phyloP scores from a whole-genome alignment of 2,329 filamentous ascomycete species.

The Fusarium staphyleae region DNA sequence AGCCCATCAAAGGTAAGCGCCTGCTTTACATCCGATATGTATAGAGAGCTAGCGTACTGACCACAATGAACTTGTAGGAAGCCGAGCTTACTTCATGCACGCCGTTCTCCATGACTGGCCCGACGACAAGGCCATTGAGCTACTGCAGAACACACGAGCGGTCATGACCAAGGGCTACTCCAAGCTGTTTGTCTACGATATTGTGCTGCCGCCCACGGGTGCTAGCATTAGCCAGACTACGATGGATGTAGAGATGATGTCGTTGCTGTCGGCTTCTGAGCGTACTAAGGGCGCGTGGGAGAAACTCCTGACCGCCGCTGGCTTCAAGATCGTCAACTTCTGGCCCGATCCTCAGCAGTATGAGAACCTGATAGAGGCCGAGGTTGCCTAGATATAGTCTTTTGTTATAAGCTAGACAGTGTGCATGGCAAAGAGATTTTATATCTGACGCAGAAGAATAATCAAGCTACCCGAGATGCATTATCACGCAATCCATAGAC shows the following conservation, averaged over 20 bases:
- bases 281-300: slow-evolving; percentile 30
- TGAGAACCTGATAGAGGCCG: slow-evolving; percentile 33
- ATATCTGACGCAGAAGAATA: no score
- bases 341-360: slow-evolving; percentile 38
- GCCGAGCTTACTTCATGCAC: slow-evolving; percentile 55
- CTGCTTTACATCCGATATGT: not conserved
- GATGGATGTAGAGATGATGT: slow-evolving; percentile 43
- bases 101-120: slow-evolving; percentile 60
- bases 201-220: slow-evolving; percentile 21
- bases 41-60: not conserved
- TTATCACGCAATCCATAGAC: no score
- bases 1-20: slow-evolving; percentile 17
- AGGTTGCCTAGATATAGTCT: slow-evolving; percentile 1
- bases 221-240: slow-evolving; percentile 35
- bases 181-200: slow-evolving; percentile 35
- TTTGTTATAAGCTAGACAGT: no score
- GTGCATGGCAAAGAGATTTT: no score
- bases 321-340: slow-evolving; percentile 24
- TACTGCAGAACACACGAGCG: slow-evolving; percentile 34
- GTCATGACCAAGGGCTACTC: slow-evolving; percentile 39
- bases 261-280: slow-evolving; percentile 37
- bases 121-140: slow-evolving; percentile 45
- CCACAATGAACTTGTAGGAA: slow-evolving; percentile 21
- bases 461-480: no score
- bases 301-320: slow-evolving; percentile 4